Evolutionary conservation across 2,329 filamentous ascomycete species (phyloP).

Genomic region (Neonectria sp.): DNA sequence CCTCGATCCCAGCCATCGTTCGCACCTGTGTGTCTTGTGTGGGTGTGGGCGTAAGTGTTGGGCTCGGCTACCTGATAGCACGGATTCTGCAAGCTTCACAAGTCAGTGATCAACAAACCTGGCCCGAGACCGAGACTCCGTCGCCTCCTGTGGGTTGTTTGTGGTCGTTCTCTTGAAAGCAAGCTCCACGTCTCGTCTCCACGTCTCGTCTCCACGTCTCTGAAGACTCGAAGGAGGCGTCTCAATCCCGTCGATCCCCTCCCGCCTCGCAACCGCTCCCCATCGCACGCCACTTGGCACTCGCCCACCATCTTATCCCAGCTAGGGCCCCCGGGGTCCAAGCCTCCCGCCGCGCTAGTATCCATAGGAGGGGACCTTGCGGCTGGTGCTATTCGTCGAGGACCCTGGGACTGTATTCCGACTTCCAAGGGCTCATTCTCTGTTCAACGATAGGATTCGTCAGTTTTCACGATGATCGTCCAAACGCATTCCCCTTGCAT

Average conservation of each 20-base stretch:
- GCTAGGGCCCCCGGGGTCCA: constrained; percentile 38
- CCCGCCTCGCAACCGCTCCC: constrained; percentile 27
- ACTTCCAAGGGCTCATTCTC: constrained; percentile 20
- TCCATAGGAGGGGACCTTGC: constrained; percentile 39
- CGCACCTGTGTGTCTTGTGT: neutral
- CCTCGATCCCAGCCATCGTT: neutral
- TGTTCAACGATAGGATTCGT: constrained; percentile 39
- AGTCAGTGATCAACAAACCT: no score
- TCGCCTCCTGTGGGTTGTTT: neutral
- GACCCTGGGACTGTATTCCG: constrained; percentile 9
- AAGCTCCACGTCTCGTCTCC: neutral
- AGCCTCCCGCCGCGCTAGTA: constrained; percentile 48
- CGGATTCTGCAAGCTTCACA: no score
- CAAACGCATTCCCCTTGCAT: constrained; percentile 28
- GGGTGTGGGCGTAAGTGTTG: no score
- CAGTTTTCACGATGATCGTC: constrained; percentile 35
- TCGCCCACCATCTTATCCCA: constrained; percentile 22
- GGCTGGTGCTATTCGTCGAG: constrained; percentile 35
- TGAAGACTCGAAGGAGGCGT: constrained; percentile 18
- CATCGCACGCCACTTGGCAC: constrained; percentile 23
- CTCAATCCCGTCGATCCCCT: constrained; percentile 41
- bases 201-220: neutral
- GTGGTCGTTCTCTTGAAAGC: neutral
- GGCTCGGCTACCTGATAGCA: no score
- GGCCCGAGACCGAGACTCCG: neutral